Conservation (phyloP, 768 basidiomycete species). For the Strobilomyces dryophilus region DNA sequence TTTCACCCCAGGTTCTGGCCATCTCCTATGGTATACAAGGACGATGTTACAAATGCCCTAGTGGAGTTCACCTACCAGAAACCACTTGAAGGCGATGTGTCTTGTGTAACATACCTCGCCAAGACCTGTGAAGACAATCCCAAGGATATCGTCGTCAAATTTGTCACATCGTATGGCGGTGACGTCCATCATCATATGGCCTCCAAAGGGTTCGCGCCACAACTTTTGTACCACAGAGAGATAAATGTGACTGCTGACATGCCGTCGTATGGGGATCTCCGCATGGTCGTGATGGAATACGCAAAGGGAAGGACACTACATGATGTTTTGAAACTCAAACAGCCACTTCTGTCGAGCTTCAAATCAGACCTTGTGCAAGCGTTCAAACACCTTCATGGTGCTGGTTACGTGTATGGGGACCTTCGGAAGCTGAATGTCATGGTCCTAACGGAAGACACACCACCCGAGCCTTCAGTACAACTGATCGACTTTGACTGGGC, state of each 20-base stretch:
- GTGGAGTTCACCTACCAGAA: conserved; percentile 20
- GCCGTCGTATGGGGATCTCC: conserved; percentile 15
- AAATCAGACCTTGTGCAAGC: neutral
- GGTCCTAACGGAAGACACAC: no score
- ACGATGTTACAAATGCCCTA: neutral
- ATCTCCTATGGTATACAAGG: conserved; percentile 1
- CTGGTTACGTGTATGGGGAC: neutral
- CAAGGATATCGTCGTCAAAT: conserved; percentile 34
- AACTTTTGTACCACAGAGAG: conserved; percentile 29
- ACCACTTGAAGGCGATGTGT: conserved; percentile 13
- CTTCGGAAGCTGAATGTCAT: neutral
- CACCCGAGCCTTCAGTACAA: neutral
- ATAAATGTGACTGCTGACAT: conserved; percentile 4
- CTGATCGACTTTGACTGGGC: neutral
- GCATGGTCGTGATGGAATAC: neutral
- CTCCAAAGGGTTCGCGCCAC: conserved; percentile 21
- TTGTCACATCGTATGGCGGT: conserved; percentile 31
- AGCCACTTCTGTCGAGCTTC: neutral
- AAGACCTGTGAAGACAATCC: conserved; percentile 1
- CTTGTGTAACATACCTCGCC: conserved; percentile 26
- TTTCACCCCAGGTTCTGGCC: conserved; percentile 21
- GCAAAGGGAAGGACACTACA: neutral
- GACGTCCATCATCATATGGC: conserved; percentile 33
- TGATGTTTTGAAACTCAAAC: neutral
- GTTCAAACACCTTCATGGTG: neutral